These are phyloP conservation scores for Taiozyma sp. DNA, from an alignment of 1,139 yeast species.

Conservation along the genomic window DNA sequence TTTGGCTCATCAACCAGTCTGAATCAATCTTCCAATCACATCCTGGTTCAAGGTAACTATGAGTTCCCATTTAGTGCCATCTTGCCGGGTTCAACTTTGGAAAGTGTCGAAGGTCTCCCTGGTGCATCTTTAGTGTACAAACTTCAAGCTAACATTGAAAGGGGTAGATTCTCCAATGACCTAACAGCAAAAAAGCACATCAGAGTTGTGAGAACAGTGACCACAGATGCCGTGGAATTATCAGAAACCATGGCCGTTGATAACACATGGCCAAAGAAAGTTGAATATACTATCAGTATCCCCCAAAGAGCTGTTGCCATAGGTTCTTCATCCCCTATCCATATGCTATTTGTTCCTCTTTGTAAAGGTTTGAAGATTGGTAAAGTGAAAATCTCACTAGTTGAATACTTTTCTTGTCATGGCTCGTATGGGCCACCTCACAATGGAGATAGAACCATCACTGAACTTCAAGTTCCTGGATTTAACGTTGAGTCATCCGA, in stretches of 20 bases:
- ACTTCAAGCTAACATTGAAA: slow-evolving; percentile 73
- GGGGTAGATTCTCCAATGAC: slow-evolving; percentile 70
- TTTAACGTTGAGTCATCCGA: slow-evolving; percentile 21
- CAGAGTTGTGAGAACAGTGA: slow-evolving; percentile 81
- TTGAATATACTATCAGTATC: slow-evolving; percentile 81
- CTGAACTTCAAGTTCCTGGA: slow-evolving; percentile 37
- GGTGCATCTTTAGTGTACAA: slow-evolving; percentile 78
- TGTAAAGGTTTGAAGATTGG: slow-evolving; percentile 79
- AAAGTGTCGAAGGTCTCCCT: slow-evolving; percentile 86
- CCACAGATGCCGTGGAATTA: slow-evolving; percentile 83
- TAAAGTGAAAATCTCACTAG: slow-evolving; percentile 54
- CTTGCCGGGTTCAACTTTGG: slow-evolving; percentile 80
- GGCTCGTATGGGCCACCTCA: slow-evolving; percentile 48
- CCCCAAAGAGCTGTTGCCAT: slow-evolving; percentile 90
- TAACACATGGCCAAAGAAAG: slow-evolving; percentile 93
- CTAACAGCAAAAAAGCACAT: slow-evolving; percentile 66
- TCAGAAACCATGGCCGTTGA: slow-evolving; percentile 93
- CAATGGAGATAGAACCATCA: slow-evolving; percentile 54
- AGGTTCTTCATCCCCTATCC: slow-evolving; percentile 72
- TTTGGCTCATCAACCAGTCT: slow-evolving; percentile 26
- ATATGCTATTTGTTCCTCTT: slow-evolving; percentile 71
- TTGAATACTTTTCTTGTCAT: slow-evolving; percentile 61
- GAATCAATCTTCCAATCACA: slow-evolving; percentile 24
- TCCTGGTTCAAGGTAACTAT: slow-evolving; percentile 70
- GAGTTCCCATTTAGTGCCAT: slow-evolving; percentile 86